Conservation (phyloP, 177 flowering plant species). For the Tripterygium wilfordii region DNA sequence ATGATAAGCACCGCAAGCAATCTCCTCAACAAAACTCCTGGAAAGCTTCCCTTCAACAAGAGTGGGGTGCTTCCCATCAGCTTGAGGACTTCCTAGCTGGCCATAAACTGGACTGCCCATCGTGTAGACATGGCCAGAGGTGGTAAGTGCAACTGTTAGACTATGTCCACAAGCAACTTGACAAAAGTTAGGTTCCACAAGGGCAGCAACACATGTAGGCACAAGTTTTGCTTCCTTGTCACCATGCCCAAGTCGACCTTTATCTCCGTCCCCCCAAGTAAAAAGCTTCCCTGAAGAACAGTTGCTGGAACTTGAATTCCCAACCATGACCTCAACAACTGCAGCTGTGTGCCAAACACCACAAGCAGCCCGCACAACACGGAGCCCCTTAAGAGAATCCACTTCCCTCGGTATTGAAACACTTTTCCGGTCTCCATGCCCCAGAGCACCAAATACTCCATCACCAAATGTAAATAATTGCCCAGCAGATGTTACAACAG, state of each 20-base stretch:
- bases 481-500: slow-evolving; percentile 96
- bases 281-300: too few relatives aligned
- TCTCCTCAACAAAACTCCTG: slow-evolving; percentile 87
- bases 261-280: too few relatives aligned
- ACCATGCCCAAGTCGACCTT: too few relatives aligned
- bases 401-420: slow-evolving; percentile 85
- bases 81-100: slow-evolving; percentile 87
- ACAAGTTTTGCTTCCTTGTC: slow-evolving; percentile 82
- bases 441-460: too few relatives aligned
- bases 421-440: slow-evolving; percentile 84
- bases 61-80: slow-evolving; percentile 84
- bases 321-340: slow-evolving; percentile 94
- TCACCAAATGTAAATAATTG: too few relatives aligned
- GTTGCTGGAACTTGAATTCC: slow-evolving; percentile 84
- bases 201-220: slow-evolving; percentile 93
- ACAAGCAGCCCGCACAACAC: too few relatives aligned
- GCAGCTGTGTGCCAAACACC: too few relatives aligned
- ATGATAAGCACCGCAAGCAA: slow-evolving; percentile 98
- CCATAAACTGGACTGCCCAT: slow-evolving; percentile 96
- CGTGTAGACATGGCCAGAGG: slow-evolving; percentile 91
- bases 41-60: slow-evolving; percentile 88
- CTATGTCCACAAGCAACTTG: slow-evolving; percentile 95
- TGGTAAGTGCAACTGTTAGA: too few relatives aligned
- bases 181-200: slow-evolving; percentile 86
- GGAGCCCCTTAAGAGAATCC: slow-evolving; percentile 88